These are phyloP conservation scores for Gnomoniopsis smithogilvyi DNA, from an alignment of 2,329 filamentous ascomycete genomes.

Conservation along the genomic window DNA sequence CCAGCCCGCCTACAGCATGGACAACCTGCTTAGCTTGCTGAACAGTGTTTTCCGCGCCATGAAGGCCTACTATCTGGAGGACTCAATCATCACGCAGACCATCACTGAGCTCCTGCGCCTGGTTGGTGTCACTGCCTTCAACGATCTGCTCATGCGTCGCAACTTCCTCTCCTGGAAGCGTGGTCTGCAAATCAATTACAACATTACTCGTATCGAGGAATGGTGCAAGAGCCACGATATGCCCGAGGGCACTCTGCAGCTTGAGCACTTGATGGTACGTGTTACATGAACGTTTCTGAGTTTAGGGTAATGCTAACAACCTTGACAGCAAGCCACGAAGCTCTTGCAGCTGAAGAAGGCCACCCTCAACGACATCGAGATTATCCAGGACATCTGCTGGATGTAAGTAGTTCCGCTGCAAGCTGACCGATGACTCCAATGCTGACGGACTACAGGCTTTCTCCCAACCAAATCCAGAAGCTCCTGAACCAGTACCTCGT, in stretches of 20 bases:
- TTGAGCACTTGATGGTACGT: slow-evolving; percentile 93
- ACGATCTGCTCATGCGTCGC: slow-evolving; percentile 93
- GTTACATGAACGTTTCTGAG: neutral
- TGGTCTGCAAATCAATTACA: slow-evolving; percentile 99
- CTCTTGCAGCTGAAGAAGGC: slow-evolving; percentile 98
- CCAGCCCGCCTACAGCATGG: slow-evolving; percentile 97
- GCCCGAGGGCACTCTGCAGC: slow-evolving; percentile 94
- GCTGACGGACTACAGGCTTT: slow-evolving; percentile 60
- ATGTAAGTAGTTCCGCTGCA: slow-evolving; percentile 63
- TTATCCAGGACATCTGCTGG: slow-evolving; percentile 99
- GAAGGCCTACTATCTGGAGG: slow-evolving; percentile 97
- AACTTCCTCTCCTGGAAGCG: slow-evolving; percentile 99
- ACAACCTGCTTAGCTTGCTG: slow-evolving; percentile 89
- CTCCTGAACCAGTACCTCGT: slow-evolving; percentile 97
- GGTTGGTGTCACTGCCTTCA: slow-evolving; percentile 97
- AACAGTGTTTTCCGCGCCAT: slow-evolving; percentile 98
- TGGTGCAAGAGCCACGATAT: slow-evolving; percentile 99
- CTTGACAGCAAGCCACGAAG: slow-evolving; percentile 84
- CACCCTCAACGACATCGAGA: slow-evolving; percentile 97
- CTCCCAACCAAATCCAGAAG: slow-evolving; percentile 98
- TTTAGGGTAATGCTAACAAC: slow-evolving; percentile 25
- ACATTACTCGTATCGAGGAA: slow-evolving; percentile 98
- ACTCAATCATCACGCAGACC: slow-evolving; percentile 92
- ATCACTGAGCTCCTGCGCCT: slow-evolving; percentile 89
- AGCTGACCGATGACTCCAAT: neutral